Evolutionary conservation across 768 basidiomycete species (phyloP).

Genomic region (Nidula microcarpa): DNA sequence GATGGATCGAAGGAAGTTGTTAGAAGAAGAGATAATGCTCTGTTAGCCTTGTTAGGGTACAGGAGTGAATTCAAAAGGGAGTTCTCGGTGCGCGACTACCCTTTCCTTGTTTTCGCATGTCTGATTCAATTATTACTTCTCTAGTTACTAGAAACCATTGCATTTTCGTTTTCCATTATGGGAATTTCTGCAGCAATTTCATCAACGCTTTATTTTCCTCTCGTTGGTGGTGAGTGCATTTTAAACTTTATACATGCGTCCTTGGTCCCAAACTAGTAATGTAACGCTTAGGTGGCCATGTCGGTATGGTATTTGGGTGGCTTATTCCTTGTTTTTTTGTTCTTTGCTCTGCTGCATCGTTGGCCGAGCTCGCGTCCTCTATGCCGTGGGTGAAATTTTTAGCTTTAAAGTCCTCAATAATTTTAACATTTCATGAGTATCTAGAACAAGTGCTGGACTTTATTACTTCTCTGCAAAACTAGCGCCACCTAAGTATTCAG

Average conservation of each 20-base stretch:
- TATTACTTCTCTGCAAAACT: constrained; percentile 79
- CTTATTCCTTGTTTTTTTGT: constrained; percentile 57
- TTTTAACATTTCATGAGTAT: too few relatives aligned
- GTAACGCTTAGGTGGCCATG: constrained; percentile 47
- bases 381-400: constrained; percentile 37
- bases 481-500: constrained; percentile 57
- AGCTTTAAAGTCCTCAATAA: too few relatives aligned
- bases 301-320: constrained; percentile 67
- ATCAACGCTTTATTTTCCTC: constrained; percentile 48
- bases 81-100: constrained; percentile 42
- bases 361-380: constrained; percentile 55
- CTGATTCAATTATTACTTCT: background rate
- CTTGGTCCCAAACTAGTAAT: too few relatives aligned
- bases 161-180: constrained; percentile 60
- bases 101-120: background rate
- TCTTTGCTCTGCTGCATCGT: constrained; percentile 48
- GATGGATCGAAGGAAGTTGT: too few relatives aligned
- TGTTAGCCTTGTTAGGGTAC: constrained; percentile 46
- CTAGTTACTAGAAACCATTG: constrained; percentile 49
- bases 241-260: too few relatives aligned
- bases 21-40: constrained; percentile 2
- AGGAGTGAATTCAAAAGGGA: constrained; percentile 56
- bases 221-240: constrained; percentile 14
- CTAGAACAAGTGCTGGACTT: constrained; percentile 63
- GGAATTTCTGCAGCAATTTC: constrained; percentile 54